A percentile compares a stretch with the other conserved stretches of the same genome.
Evolutionary conservation across 2,329 filamentous ascomycete species (phyloP).

Genomic region (Colletotrichum cordylinicola): DNA sequence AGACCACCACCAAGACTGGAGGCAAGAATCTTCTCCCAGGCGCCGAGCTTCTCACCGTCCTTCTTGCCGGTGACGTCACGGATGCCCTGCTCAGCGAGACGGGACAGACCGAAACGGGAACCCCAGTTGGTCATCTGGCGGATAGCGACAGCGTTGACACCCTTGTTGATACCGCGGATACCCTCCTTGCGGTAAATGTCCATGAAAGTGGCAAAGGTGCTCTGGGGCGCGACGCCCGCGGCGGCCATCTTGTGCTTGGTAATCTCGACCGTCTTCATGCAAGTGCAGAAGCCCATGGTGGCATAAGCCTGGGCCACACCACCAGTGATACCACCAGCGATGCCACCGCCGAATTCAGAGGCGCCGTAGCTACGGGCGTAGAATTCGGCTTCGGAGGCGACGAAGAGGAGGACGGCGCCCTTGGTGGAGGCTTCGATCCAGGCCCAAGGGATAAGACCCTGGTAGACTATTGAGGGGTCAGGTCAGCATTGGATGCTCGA

Average conservation of each 20-base stretch:
- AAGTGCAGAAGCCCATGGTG: slow-evolving; percentile 99
- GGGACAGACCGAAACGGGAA: slow-evolving; percentile 90
- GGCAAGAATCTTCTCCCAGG: slow-evolving; percentile 87
- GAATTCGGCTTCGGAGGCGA: slow-evolving; percentile 97
- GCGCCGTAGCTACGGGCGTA: slow-evolving; percentile 85
- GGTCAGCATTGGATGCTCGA: slow-evolving; percentile 27
- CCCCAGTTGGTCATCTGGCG: slow-evolving; percentile 99
- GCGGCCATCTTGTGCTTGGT: slow-evolving; percentile 96
- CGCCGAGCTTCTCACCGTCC: slow-evolving; percentile 76
- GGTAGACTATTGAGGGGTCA: slow-evolving; percentile 78
- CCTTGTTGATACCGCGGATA: slow-evolving; percentile 95
- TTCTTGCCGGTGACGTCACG: slow-evolving; percentile 80
- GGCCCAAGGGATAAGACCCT: slow-evolving; percentile 99
- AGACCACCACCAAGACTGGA: slow-evolving; percentile 90
- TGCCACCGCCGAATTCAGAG: slow-evolving; percentile 86
- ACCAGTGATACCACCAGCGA: slow-evolving; percentile 88
- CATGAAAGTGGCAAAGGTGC: slow-evolving; percentile 95
- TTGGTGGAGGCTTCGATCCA: slow-evolving; percentile 99
- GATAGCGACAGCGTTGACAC: slow-evolving; percentile 98
- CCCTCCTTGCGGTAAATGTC: slow-evolving; percentile 95
- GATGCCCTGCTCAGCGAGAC: slow-evolving; percentile 90
- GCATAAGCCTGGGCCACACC: slow-evolving; percentile 98
- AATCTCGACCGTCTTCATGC: slow-evolving; percentile 99
- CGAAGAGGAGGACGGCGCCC: slow-evolving; percentile 97
- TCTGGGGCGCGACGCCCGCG: slow-evolving; percentile 80